These are phyloP conservation scores for Suhomyces coccinellae DNA, from an alignment of 1,139 yeast genomes.

Conservation along the genomic window DNA sequence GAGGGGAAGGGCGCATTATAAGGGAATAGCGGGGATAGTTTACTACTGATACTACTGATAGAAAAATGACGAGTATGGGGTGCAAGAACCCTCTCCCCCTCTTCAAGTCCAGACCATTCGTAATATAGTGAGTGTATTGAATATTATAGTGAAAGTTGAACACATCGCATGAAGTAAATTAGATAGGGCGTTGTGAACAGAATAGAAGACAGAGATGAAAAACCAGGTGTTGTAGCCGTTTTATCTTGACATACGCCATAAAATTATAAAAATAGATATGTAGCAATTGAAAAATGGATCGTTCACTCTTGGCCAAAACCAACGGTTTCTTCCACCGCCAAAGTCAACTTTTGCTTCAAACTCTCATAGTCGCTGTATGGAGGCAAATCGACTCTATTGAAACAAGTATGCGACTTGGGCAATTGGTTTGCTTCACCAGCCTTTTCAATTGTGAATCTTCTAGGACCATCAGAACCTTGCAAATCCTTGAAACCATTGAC, in stretches of 20 bases:
- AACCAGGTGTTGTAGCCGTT: background rate
- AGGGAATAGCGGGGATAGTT: too few relatives aligned
- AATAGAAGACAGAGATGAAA: background rate
- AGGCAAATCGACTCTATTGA: slow-evolving; percentile 90
- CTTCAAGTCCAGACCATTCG: background rate
- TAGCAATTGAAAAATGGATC: background rate
- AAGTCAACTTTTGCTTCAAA: slow-evolving; percentile 74
- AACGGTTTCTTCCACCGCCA: slow-evolving; percentile 92
- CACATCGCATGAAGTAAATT: slow-evolving; percentile 1
- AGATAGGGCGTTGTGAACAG: background rate
- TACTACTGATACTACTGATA: too few relatives aligned
- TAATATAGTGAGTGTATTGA: background rate
- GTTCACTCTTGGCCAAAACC: slow-evolving; percentile 91
- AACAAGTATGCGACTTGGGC: slow-evolving; percentile 96
- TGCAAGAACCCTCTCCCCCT: background rate
- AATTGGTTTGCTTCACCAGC: slow-evolving; percentile 93
- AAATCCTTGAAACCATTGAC: slow-evolving; percentile 98
- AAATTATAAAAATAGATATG: background rate
- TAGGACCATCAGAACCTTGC: slow-evolving; percentile 98
- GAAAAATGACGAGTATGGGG: too few relatives aligned
- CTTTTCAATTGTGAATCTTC: slow-evolving; percentile 96
- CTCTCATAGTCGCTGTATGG: slow-evolving; percentile 75
- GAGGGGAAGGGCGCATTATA: background rate
- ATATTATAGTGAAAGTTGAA: background rate
- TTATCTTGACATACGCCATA: background rate